A percentile compares a stretch with the other conserved stretches of the same genome.
Conservation (phyloP, 208 protist genomes). For the Acanthamoeba divionensis region DNA sequence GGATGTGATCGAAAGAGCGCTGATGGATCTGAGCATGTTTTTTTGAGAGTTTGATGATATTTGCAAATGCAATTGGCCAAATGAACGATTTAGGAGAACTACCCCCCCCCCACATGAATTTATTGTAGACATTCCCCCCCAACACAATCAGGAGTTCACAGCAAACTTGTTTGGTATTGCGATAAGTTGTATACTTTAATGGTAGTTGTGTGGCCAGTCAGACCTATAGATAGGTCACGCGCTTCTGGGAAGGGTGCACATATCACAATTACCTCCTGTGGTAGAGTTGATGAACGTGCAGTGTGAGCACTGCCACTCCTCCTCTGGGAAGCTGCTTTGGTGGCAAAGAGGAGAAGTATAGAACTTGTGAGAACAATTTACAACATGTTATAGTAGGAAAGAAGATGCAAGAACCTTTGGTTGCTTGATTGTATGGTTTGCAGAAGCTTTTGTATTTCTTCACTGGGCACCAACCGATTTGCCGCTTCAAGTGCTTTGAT, state of each 20-base stretch:
- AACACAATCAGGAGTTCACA: no score
- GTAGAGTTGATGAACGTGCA: constrained; percentile 42
- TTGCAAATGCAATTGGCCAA: no score
- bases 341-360: not conserved
- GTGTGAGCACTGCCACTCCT: constrained; percentile 46
- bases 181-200: no score
- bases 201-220: no score
- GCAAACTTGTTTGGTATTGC: no score
- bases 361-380: not conserved
- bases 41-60: no score
- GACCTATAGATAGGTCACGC: no score
- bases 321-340: not conserved
- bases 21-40: no score
- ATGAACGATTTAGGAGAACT: no score
- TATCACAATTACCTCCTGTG: not conserved
- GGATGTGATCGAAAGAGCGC: no score
- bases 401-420: not conserved
- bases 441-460: not conserved
- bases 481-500: constrained; percentile 6
- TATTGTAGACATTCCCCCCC: no score
- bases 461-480: constrained; percentile 35
- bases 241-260: constrained; percentile 24
- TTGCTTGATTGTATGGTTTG: not conserved
- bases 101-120: no score
- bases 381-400: not conserved